A percentile compares a stretch with the other conserved stretches of the same genome.
phyloP scores from a whole-genome alignment of 352 stramenopile genomes.

The Pythium aquatile region DNA sequence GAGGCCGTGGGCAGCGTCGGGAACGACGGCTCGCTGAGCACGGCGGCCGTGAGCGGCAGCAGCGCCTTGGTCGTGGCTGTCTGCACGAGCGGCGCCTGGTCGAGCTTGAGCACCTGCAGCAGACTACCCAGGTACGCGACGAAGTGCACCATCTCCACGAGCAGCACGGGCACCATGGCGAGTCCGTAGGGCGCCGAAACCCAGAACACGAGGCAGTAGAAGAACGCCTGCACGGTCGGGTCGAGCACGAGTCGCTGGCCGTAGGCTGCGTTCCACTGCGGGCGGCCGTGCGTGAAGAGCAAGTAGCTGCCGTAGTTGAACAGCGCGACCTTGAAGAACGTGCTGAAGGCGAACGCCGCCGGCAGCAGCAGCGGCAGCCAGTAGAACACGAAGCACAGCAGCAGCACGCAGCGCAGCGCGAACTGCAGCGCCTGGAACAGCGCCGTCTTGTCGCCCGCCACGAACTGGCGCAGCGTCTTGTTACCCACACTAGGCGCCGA shows the following conservation, averaged over 20 bases:
- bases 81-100: constrained; percentile 36
- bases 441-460: constrained; percentile 54
- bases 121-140: constrained; percentile 59
- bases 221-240: constrained; percentile 76
- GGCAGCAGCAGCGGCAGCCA: constrained; percentile 57
- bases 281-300: constrained; percentile 72
- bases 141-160: constrained; percentile 81
- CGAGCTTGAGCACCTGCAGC: constrained; percentile 55
- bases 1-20: constrained; percentile 43
- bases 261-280: constrained; percentile 70
- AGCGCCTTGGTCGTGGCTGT: constrained; percentile 49
- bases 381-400: constrained; percentile 72
- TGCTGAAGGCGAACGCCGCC: constrained; percentile 46
- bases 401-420: constrained; percentile 52
- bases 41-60: constrained; percentile 47
- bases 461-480: constrained; percentile 50
- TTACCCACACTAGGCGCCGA: constrained; percentile 16
- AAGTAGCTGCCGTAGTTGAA: constrained; percentile 82
- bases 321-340: constrained; percentile 83
- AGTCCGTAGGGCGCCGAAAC: constrained; percentile 72
- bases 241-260: constrained; percentile 82
- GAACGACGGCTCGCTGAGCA: constrained; percentile 67
- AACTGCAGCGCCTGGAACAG: constrained; percentile 79
- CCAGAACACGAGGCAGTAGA: constrained; percentile 87
- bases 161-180: constrained; percentile 73